Evolutionary conservation across 2,329 filamentous ascomycete species (phyloP), one percentile per base, ranked within the genome.

Genomic region (Conoideocrella luteorostrata): DNA sequence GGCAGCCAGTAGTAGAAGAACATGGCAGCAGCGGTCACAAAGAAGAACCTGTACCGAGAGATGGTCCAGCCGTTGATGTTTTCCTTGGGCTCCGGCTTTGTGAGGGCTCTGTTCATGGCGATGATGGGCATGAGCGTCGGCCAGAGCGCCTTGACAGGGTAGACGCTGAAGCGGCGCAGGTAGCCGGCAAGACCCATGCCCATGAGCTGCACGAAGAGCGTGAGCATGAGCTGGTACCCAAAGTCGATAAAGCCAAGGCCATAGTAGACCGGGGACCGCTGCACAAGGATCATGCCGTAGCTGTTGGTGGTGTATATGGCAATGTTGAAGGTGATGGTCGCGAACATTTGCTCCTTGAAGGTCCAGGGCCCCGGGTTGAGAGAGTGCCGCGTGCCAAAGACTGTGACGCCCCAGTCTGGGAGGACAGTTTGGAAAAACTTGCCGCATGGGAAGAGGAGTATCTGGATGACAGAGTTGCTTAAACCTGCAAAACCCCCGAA

Each of bases 271-370:
- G 68, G 66, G 9, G 72, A 57, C 15, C 53, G 57, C 41, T 75
- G 71, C 7, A 66, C 65, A 62, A 67, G 69, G 43, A 72, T 65
- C 40, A 74, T 69, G 50, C 67, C 64, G 53, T 68, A 68, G 4
- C 69, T 72, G 52, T 73, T 73, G 1, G 70, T 69, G 9, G 61
- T 56, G 44, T 63, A 63, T 49, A 63, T 70, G 23, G 66, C 66
- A 4, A 71, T 70, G 56, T 80, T 78, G 39, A 77, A 73, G 66
- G 76, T 77, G 49, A 78, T 74, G 3, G 72, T 72, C 28, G 78
- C 72, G n/a, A 80, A 58, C 65, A 77, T 75, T 51, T 80, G 77
- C 56, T 80, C 77, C 53, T 80, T 80, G 51, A 70, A 71, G 39
- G 70, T 74, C 56, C 79, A 80, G 0, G 66, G 68, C 0, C 75